Percentiles rank a stretch among this genome's conserved stretches.
These are phyloP conservation scores for Edaphochlamys debaryana DNA, from an alignment of 139 green algal genomes.

Conservation along the genomic window DNA sequence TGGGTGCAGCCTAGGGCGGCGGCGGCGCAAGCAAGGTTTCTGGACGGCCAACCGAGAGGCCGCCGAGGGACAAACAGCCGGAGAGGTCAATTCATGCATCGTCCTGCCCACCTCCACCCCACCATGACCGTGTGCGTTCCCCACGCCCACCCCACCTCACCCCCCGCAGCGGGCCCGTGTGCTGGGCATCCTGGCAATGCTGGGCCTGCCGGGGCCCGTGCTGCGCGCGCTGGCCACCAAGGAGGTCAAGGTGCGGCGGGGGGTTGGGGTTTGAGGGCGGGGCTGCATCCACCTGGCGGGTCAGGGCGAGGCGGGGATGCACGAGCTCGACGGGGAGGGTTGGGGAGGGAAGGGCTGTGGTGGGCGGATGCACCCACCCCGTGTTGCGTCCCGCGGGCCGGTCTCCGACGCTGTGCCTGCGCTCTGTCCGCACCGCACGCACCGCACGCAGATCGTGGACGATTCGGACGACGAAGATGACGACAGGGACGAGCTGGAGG, in stretches of 20 bases:
- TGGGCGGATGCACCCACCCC: no score
- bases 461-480: background rate
- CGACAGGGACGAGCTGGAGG: no score
- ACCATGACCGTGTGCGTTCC: background rate
- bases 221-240: conserved; percentile 20
- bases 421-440: no score
- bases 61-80: no score
- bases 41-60: no score
- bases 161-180: conserved; percentile 9
- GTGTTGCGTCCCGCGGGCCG: no score
- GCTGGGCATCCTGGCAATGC: background rate
- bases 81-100: background rate
- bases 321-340: no score
- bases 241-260: conserved; percentile 19
- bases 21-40: no score
- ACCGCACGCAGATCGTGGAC: background rate
- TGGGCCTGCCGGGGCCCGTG: conserved; percentile 11
- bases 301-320: no score
- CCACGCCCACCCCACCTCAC: background rate
- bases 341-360: no score
- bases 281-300: background rate
- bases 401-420: no score
- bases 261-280: background rate
- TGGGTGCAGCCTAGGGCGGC: no score
- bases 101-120: background rate